These are phyloP conservation scores for Thermochaetoides thermophila DNA, from an alignment of 495 filamentous ascomycete species.

Conservation along the genomic window DNA sequence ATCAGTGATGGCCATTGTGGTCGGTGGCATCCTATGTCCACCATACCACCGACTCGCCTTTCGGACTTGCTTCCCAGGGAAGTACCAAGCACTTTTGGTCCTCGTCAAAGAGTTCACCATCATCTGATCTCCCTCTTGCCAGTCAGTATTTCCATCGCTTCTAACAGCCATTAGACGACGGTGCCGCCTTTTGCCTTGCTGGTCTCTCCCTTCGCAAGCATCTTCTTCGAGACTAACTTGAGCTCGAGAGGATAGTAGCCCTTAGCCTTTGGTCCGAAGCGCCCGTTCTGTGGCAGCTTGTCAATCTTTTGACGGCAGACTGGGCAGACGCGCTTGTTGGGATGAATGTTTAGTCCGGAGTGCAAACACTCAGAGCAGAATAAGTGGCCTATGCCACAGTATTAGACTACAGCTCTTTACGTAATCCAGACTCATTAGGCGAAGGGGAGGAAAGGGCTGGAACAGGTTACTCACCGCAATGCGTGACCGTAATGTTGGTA, in stretches of 20 bases:
- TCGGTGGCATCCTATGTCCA: no score
- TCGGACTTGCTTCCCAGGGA: no score
- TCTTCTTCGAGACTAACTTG: slow-evolving; percentile 40
- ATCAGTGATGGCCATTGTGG: no score
- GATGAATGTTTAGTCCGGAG: slow-evolving; percentile 49
- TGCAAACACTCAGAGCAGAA: slow-evolving; percentile 76
- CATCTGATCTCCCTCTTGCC: no score
- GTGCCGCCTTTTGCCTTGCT: background rate
- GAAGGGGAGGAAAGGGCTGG: no score
- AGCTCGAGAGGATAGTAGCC: slow-evolving; percentile 44
- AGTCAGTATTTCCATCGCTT: no score
- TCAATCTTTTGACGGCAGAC: slow-evolving; percentile 44
- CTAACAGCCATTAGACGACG: no score
- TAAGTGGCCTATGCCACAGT: slow-evolving; percentile 47
- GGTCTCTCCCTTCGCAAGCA: slow-evolving; percentile 26
- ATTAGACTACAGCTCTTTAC: no score
- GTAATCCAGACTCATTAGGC: no score
- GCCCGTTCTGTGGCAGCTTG: slow-evolving; percentile 26
- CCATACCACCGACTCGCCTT: no score
- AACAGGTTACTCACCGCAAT: slow-evolving; percentile 52
- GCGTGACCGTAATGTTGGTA: slow-evolving; percentile 57
- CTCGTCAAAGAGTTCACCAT: no score
- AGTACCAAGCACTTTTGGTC: no score
- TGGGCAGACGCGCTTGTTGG: slow-evolving; percentile 33
- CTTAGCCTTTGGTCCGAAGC: slow-evolving; percentile 22